Conservation (phyloP, 208 protist genomes). For the Leishmania tropica region DNA sequence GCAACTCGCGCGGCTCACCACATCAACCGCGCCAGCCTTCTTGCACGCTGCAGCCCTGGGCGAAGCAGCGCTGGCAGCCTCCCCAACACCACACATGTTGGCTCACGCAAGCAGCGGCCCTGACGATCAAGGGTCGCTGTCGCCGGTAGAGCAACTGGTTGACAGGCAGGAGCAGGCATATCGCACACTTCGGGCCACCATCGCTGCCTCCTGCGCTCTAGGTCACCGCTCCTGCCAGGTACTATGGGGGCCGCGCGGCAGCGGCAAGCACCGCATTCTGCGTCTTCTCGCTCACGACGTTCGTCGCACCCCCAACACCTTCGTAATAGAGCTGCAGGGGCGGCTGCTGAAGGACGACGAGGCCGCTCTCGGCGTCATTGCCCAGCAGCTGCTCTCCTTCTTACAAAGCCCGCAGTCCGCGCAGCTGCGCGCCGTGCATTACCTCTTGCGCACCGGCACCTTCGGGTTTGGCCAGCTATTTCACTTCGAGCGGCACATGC, state of each 20-base stretch:
- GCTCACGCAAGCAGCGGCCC: neutral
- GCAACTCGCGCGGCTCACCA: constrained; percentile 31
- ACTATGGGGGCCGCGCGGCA: constrained; percentile 73
- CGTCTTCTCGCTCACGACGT: constrained; percentile 68
- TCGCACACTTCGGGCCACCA: constrained; percentile 65
- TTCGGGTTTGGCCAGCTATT: constrained; percentile 87
- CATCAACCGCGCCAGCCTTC: constrained; percentile 22
- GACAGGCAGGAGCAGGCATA: constrained; percentile 58
- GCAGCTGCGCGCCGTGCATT: constrained; percentile 48
- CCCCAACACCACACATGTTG: neutral
- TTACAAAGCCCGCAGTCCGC: constrained; percentile 57
- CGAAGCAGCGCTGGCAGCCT: constrained; percentile 16
- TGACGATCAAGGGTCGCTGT: neutral
- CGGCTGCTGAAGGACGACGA: constrained; percentile 66
- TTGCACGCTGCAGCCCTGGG: constrained; percentile 26
- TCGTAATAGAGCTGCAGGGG: constrained; percentile 76
- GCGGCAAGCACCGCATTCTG: constrained; percentile 75
- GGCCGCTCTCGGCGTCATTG: constrained; percentile 61
- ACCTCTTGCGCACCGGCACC: constrained; percentile 53
- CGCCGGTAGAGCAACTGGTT: constrained; percentile 8
- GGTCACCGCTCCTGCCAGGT: constrained; percentile 80
- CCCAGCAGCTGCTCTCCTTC: constrained; percentile 70
- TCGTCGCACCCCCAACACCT: constrained; percentile 40
- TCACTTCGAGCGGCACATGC: constrained; percentile 50
- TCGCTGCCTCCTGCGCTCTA: constrained; percentile 71